These are phyloP conservation scores for Pyronema omphalodes DNA, from an alignment of 495 filamentous ascomycete genomes.

Conservation along the genomic window DNA sequence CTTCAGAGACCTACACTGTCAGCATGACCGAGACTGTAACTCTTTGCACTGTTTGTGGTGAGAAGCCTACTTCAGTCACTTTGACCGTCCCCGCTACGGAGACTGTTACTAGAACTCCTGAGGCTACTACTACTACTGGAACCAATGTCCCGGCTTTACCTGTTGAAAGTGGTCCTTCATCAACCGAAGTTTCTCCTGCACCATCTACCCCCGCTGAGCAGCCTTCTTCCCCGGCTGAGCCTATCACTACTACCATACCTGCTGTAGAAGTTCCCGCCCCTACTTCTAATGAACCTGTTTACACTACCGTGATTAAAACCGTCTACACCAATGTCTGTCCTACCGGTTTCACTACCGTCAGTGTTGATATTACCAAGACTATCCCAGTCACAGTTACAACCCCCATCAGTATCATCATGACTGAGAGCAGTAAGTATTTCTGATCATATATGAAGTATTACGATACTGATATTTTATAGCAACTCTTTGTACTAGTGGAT, in stretches of 20 bases:
- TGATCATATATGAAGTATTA: too few relatives aligned
- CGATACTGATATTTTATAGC: too few relatives aligned
- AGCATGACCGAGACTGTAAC: conserved; percentile 1
- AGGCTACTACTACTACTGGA: neutral
- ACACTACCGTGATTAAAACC: conserved; percentile 4
- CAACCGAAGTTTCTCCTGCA: neutral
- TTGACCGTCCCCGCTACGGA: neutral
- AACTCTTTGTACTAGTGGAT: neutral
- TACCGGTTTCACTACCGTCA: conserved; percentile 2
- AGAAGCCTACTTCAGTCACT: neutral
- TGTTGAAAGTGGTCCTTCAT: neutral
- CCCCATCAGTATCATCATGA: neutral
- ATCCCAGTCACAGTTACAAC: neutral
- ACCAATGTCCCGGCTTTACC: neutral
- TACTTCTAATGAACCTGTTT: neutral
- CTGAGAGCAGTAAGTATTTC: neutral
- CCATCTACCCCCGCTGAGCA: neutral
- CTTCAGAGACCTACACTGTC: neutral
- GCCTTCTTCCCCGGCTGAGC: neutral
- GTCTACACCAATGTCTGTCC: conserved; percentile 1
- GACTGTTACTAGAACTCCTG: neutral
- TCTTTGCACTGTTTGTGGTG: neutral
- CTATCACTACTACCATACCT: neutral
- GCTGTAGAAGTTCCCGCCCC: neutral
- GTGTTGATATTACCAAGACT: neutral